Evolutionary conservation across 768 basidiomycete species (phyloP), one percentile per base, ranked within the genome.

Genomic region (Termitomyces sp.): DNA sequence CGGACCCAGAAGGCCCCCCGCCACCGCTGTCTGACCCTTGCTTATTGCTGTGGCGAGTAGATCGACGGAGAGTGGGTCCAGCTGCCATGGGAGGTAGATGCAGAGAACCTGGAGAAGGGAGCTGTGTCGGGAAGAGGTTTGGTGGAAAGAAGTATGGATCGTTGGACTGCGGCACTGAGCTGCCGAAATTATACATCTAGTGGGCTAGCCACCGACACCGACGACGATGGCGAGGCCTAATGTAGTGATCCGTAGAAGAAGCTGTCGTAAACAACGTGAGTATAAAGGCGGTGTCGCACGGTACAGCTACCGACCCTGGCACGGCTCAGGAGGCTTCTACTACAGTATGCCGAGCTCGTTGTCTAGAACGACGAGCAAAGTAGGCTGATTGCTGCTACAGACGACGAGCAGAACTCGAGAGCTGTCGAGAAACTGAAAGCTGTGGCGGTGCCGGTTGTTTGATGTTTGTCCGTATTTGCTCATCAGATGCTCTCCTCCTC

Each of bases 1-100:
- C 79, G 3, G 79, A 81, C 20, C 78, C 79, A 49, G 78, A 80
- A 20, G 72, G 69, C 0, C 68, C 72, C 0, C 55, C 59, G 41
- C 71, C 67, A 2, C 56, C 56, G 43, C 71, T 67, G 24, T 67
- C 68, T 14, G 74, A 73, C n/a, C 68, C 68, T 13, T 38, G 36
- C 6, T 40, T 52, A 40, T 64, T 67, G 32, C 70, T 67, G 40
- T 65, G 60, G 44, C 74, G 71, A 33, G 63, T 67, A 0, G 73
- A 74, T 26, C 74, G 72, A 44, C 79, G 74, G 47, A 71, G 69
- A 28, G 54, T 24, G 24, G 55, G 36, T 11, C 32, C 45, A 8
- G 62, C 53, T 46, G 59, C 52, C 55, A 64, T 64, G 16, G 67
- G 58, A 28, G 70, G 72, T 43, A 72, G 56, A 54, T 66, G 72